Base-by-base conservation (phyloP, 1,139 yeast genomes). In the Hyphopichia burtonii region DNA sequence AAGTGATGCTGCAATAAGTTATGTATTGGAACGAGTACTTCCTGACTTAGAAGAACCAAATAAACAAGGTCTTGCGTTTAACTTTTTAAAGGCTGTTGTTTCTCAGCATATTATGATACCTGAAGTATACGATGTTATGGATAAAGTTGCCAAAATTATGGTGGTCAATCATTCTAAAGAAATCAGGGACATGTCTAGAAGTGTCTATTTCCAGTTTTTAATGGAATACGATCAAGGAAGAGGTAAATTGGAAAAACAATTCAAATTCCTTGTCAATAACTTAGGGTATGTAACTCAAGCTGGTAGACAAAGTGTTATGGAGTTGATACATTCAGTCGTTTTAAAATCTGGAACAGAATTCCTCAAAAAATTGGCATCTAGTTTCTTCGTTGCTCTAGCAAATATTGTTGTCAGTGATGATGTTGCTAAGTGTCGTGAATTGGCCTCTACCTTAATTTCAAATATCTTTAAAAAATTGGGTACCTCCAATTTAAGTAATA, bases 221-320 rank as follows among this genome's bases (percentile, higher is more conserved):
- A 86, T 91, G 84, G 96, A 90, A 55, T 93, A 88, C 56, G 98
- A 96, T 54, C 98, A 93, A 66, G 91, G 98, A 27, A 78, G 83
- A 55, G 91, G 94, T 5, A 80, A 90, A 50, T 65, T 93, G 41
- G 94, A 87, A 51, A 87, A 84, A 54, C 96, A 88, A 53, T 83
- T 91, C 63, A 82, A 84, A 49, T 83, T 85, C 56, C 72, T 93
- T 63, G 86, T 91, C n/a, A 81, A 80, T 48, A 93, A 94, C 59
- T 69, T 94, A 55, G 76, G 82, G 22, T 94, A 94, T 58, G 93
- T 96, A 12, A 83, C 96, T 4, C 85, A 85, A 46, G 78, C 82
- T 36, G 99, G 99, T 41, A 77, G 98, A 43, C 84, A 86, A 54
- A 88, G 97, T 1, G 96, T 89, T 2, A 80, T 93, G 87, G 99